These are phyloP conservation scores for Aspergillus sp. DNA, from an alignment of 2,329 filamentous ascomycete genomes.

Conservation along the genomic window DNA sequence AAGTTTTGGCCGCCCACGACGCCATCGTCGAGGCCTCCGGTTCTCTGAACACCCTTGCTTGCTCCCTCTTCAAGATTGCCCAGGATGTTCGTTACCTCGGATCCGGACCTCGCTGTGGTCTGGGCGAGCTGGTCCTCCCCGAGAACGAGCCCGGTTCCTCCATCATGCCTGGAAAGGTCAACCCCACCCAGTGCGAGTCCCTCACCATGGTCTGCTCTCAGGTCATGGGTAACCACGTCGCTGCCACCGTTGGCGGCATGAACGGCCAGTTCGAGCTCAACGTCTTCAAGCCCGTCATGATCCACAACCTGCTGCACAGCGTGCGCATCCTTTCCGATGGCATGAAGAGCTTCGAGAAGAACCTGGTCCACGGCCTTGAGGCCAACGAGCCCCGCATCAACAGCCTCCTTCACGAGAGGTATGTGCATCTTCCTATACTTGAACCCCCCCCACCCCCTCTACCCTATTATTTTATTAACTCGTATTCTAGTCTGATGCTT, in stretches of 20 bases:
- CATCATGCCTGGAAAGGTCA: conserved; percentile 99
- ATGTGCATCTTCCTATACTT: conserved; percentile 37
- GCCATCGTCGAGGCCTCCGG: conserved; percentile 93
- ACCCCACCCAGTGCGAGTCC: conserved; percentile 97
- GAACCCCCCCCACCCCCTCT: neutral
- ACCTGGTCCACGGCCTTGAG: conserved; percentile 81
- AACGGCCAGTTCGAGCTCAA: conserved; percentile 99
- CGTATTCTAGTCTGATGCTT: conserved; percentile 76
- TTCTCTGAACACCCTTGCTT: conserved; percentile 86
- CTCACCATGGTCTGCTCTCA: conserved; percentile 97
- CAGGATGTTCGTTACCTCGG: conserved; percentile 98
- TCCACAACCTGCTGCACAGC: conserved; percentile 93
- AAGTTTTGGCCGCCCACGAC: conserved; percentile 93
- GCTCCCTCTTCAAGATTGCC: conserved; percentile 94
- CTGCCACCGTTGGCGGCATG: conserved; percentile 89
- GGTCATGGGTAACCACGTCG: conserved; percentile 96
- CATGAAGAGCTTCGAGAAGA: conserved; percentile 94
- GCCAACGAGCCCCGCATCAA: conserved; percentile 93
- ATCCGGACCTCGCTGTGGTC: conserved; percentile 90
- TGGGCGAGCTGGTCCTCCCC: conserved; percentile 87
- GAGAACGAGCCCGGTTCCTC: conserved; percentile 98
- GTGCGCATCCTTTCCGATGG: conserved; percentile 82
- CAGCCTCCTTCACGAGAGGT: conserved; percentile 92
- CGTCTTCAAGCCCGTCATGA: conserved; percentile 97
- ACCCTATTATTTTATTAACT: conserved; percentile 16